These are phyloP conservation scores for Lathyrus oleraceus DNA, from an alignment of 306 rosid genomes.

Conservation along the genomic window DNA sequence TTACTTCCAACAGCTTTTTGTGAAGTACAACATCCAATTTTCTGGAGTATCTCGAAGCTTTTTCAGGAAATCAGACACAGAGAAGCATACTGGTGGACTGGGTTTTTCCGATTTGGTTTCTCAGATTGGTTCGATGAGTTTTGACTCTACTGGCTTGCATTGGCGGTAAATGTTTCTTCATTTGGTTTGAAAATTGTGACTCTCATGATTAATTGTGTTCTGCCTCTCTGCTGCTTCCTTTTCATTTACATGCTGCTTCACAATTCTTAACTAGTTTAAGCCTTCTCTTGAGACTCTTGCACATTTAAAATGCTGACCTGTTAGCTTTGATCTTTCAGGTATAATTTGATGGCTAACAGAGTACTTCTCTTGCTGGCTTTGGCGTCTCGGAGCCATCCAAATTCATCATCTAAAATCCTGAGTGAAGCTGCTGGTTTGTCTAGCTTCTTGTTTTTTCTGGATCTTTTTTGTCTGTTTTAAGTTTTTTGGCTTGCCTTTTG, in stretches of 20 bases:
- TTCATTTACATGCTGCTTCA: constrained; percentile 21
- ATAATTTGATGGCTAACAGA: constrained; percentile 98
- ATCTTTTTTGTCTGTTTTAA: not conserved
- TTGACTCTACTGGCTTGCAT: constrained; percentile 90
- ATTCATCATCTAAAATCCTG: constrained; percentile 70
- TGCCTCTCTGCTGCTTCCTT: constrained; percentile 7
- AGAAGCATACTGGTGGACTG: constrained; percentile 51
- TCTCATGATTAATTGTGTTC: constrained; percentile 18
- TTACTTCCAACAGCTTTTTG: constrained; percentile 79
- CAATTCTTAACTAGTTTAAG: constrained; percentile 29
- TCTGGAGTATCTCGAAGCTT: constrained; percentile 94
- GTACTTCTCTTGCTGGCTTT: constrained; percentile 84
- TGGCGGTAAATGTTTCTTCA: constrained; percentile 70
- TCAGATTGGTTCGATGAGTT: constrained; percentile 90
- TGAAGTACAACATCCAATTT: constrained; percentile 95
- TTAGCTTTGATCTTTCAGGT: constrained; percentile 52
- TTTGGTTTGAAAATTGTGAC: constrained; percentile 33
- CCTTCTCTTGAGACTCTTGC: constrained; percentile 23
- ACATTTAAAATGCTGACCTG: constrained; percentile 29
- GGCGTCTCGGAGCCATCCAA: constrained; percentile 89
- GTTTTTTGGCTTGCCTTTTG: constrained; percentile 13
- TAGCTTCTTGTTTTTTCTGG: constrained; percentile 33
- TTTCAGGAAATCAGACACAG: constrained; percentile 66
- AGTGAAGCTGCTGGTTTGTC: constrained; percentile 91
- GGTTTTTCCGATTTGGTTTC: constrained; percentile 79